Base-by-base conservation (phyloP, 441 rosid genomes). In the Adansonia madagascariensis region DNA sequence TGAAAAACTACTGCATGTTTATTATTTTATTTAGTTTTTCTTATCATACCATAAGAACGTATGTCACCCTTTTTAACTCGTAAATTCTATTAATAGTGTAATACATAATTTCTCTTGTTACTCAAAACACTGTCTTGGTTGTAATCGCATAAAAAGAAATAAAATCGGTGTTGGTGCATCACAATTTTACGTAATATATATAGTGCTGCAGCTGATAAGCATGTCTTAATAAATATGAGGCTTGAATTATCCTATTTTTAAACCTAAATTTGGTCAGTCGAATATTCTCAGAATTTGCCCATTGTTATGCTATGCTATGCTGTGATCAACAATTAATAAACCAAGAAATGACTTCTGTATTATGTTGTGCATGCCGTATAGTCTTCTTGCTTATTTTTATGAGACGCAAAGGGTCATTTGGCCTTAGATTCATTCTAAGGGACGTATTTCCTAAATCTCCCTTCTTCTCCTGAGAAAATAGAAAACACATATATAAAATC, bases 341-440 rank as follows among this genome's bases (percentile, higher is more conserved):
- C 78, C 85, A 75, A 66, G 47, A 11, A 79, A 72, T 31, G 49
- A 66, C 82, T 71, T 82, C 60, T 67, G 22, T 35, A 4, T 52
- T 0, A 35, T 31, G 41, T 35, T 35, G 41, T 35, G 41, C 41
- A 35, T 35, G 41, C 41, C 41, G 41, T 35, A 35, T 35, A 35
- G 6, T 4, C 41, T 35, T 35, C 41, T 35, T 35, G 41, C 41
- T 35, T 35, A 35, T 35, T 35, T 35, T 35, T 44, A 41, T 55
- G 63, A 12, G 1, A 10, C 18, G 6, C 50, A 50, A 84, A 75
- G 84, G 46, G 90, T 17, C 86, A 65, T 73, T 75, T 83, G 86
- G 77, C 87, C 85, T 59, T 77, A 0, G 8, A 55, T 55, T 35
- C 78, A 60, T 4, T 39, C 64, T 35, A 82, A 83, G 71, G 61